Evolutionary conservation across 306 rosid genomes (phyloP).

Genomic region (Castanea sativa): DNA sequence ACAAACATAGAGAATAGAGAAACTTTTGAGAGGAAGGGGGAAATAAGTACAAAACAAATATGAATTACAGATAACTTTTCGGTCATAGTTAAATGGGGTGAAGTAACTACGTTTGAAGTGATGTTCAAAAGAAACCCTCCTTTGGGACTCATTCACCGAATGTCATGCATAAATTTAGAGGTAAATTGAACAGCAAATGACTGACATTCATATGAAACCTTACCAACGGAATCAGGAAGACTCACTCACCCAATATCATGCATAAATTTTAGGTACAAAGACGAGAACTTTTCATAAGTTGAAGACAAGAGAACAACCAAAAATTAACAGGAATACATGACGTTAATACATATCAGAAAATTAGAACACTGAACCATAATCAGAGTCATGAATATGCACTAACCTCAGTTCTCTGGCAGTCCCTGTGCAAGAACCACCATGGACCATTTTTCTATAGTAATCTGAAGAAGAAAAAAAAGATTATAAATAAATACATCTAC

Average conservation of each 20-base stretch:
- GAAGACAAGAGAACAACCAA: background rate
- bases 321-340: background rate
- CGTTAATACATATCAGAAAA: background rate
- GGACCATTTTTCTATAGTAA: constrained; percentile 79
- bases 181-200: background rate
- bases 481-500: background rate
- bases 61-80: background rate
- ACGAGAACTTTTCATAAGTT: background rate
- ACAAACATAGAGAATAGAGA: no score
- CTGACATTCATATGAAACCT: background rate
- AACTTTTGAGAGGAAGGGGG: background rate
- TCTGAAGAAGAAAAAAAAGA: constrained; percentile 47
- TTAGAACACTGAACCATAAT: background rate
- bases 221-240: background rate
- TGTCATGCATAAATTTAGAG: no score
- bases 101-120: background rate
- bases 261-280: background rate
- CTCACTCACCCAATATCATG: background rate
- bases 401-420: constrained; percentile 49
- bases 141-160: background rate
- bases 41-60: background rate
- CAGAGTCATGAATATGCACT: constrained; percentile 18
- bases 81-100: background rate
- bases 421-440: constrained; percentile 85
- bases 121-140: background rate